These are phyloP conservation scores for Trichoderma hamatum DNA, from an alignment of 2,329 filamentous ascomycete species.

Conservation along the genomic window DNA sequence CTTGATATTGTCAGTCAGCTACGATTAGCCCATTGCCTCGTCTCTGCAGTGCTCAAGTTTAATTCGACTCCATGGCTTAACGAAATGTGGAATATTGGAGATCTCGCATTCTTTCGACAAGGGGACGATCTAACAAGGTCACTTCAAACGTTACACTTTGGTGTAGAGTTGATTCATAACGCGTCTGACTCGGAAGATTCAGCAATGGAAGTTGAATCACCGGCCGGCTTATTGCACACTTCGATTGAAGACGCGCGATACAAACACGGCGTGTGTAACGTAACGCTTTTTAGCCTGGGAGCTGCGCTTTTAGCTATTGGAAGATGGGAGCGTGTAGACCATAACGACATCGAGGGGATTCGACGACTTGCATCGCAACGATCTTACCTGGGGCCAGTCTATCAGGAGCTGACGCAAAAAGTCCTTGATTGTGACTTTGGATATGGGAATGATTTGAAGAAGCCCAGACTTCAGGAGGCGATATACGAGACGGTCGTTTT, in stretches of 20 bases:
- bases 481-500: background rate
- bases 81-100: background rate
- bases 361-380: conserved; percentile 6
- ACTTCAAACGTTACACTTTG: conserved; percentile 11
- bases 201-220: background rate
- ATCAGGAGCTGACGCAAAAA: conserved; percentile 3
- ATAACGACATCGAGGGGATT: background rate
- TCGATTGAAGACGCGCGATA: background rate
- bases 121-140: background rate
- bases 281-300: conserved; percentile 3
- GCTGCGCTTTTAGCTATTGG: conserved; percentile 6
- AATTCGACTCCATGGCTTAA: conserved; percentile 8
- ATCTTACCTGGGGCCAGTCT: background rate
- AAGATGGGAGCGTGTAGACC: conserved; percentile 1
- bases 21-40: background rate
- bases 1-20: background rate
- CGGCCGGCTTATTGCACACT: background rate
- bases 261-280: background rate
- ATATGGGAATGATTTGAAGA: conserved; percentile 11
- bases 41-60: conserved; percentile 7
- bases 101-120: conserved; percentile 4
- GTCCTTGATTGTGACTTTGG: conserved; percentile 15
- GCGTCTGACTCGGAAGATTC: background rate
- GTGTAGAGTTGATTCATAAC: background rate
- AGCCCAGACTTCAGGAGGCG: conserved; percentile 5